phyloP scores from a whole-genome alignment of 441 rosid species.

The Erodium trifolium region DNA sequence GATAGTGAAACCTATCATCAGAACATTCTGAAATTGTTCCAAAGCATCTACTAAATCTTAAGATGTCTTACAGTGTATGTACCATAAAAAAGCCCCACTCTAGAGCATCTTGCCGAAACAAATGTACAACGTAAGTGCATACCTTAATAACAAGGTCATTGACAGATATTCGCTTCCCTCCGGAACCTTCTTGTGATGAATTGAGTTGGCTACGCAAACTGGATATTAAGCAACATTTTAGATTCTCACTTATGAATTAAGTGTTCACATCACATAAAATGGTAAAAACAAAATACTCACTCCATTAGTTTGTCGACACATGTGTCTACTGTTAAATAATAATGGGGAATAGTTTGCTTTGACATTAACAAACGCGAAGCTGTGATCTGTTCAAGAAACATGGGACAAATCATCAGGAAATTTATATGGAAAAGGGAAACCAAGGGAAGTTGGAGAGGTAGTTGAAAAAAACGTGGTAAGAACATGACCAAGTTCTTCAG shows the following conservation, averaged over 20 bases:
- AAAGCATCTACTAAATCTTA: background rate
- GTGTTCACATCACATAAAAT: background rate
- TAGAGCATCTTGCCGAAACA: background rate
- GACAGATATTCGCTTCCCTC: slow-evolving; percentile 77
- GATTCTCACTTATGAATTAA: slow-evolving; percentile 11
- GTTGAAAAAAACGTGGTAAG: background rate
- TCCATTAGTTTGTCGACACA: slow-evolving; percentile 85
- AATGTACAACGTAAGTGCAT: background rate
- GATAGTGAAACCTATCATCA: background rate
- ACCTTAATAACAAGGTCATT: slow-evolving; percentile 96
- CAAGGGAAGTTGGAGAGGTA: background rate
- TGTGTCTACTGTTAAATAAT: slow-evolving; percentile 83
- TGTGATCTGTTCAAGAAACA: slow-evolving; percentile 49
- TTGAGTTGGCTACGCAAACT: slow-evolving; percentile 77
- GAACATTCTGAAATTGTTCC: background rate
- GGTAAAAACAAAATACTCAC: slow-evolving; percentile 33
- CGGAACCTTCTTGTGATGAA: slow-evolving; percentile 73
- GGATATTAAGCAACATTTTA: slow-evolving; percentile 21
- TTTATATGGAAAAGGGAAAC: background rate
- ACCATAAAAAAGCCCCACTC: background rate
- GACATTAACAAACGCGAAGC: slow-evolving; percentile 84
- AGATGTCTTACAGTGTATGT: background rate
- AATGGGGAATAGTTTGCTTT: slow-evolving; percentile 95
- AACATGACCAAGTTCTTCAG: slow-evolving; percentile 1
- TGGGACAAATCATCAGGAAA: slow-evolving; percentile 16